Conservation (phyloP, 2,329 filamentous ascomycete species). For the Claviceps maximensis region DNA sequence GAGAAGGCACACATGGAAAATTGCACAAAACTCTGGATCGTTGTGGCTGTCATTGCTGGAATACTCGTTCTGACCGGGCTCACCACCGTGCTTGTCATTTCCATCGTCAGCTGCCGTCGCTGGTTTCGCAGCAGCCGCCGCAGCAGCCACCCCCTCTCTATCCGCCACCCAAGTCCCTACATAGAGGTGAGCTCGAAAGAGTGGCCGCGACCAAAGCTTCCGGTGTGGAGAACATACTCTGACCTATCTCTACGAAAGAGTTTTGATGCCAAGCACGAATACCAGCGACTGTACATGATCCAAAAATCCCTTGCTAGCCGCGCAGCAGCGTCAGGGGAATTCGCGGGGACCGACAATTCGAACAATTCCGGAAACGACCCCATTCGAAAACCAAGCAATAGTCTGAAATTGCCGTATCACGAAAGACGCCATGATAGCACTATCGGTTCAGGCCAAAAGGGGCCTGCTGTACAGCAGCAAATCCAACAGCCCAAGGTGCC, state of each 20-base stretch:
- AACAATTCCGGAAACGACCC: background rate
- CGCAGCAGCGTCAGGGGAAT: constrained; percentile 9
- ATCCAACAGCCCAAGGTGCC: constrained; percentile 4
- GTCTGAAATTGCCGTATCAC: background rate
- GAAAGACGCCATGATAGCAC: background rate
- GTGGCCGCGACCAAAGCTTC: background rate
- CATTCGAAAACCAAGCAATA: background rate
- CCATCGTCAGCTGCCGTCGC: background rate
- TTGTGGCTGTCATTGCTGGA: background rate
- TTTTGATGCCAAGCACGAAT: constrained; percentile 20
- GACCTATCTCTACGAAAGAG: background rate
- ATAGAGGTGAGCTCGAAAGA: background rate
- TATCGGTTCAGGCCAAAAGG: background rate
- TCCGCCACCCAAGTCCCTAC: background rate
- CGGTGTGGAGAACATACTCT: background rate
- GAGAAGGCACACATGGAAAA: background rate
- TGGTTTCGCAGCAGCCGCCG: background rate
- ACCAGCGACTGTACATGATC: constrained; percentile 27
- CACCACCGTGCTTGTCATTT: background rate
- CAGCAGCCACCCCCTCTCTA: no score
- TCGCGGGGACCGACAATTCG: background rate
- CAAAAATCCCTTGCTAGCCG: constrained; percentile 28
- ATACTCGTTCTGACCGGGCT: background rate
- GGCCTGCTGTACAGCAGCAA: background rate
- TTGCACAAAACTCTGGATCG: background rate